A percentile compares a stretch with the other conserved stretches of the same genome.
Evolutionary conservation across 352 stramenopile species (phyloP).

Genomic region (Elongisporangium prolatum): DNA sequence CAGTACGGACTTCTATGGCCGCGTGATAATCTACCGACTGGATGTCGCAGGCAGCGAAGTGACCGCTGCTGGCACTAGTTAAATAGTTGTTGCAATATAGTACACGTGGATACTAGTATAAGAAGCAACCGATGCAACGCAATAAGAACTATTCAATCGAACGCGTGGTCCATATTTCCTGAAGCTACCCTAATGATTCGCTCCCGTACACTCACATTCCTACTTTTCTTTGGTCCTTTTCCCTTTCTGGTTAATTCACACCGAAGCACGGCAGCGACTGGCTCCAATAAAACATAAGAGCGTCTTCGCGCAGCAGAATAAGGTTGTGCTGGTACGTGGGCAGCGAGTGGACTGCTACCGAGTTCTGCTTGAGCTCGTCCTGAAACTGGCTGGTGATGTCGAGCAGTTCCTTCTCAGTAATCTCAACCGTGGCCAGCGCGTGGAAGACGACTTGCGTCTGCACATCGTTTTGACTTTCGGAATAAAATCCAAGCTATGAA

Average conservation of each 20-base stretch:
- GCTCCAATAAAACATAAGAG: slow-evolving; percentile 87
- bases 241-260: slow-evolving; percentile 3
- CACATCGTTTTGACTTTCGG: slow-evolving; percentile 59
- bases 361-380: slow-evolving; percentile 49
- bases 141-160: not conserved
- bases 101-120: not conserved
- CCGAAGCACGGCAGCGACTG: slow-evolving; percentile 40
- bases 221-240: slow-evolving; percentile 1
- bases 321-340: slow-evolving; percentile 84
- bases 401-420: slow-evolving; percentile 58
- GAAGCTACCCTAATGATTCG: not conserved
- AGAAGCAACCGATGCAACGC: not conserved
- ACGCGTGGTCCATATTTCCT: not conserved
- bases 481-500: slow-evolving; percentile 73
- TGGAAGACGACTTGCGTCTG: slow-evolving; percentile 79
- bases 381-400: slow-evolving; percentile 64
- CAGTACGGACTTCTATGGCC: slow-evolving; percentile 73
- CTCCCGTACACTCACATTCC: not conserved
- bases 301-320: slow-evolving; percentile 77
- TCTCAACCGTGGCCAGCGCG: slow-evolving; percentile 45
- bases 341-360: slow-evolving; percentile 70
- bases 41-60: slow-evolving; percentile 34
- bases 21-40: slow-evolving; percentile 59
- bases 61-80: not conserved
- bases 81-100: not conserved